phyloP scores from a whole-genome alignment of 768 basidiomycete genomes.

The Hypholoma sublateritium region DNA sequence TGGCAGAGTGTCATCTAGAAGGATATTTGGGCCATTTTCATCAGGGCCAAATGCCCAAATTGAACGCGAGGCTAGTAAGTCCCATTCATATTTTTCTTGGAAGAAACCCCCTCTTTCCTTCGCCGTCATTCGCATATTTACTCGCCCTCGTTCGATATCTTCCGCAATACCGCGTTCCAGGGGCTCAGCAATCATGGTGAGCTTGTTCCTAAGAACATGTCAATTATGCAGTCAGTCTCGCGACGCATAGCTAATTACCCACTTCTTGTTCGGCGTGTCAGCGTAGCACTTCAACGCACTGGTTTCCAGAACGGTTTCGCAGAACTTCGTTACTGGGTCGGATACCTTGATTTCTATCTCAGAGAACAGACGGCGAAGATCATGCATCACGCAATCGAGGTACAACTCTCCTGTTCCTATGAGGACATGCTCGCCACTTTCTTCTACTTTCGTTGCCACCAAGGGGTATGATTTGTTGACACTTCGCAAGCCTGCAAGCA shows the following conservation, averaged over 20 bases:
- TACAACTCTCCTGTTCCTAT: constrained; percentile 97
- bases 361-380: constrained; percentile 86
- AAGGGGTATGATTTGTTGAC: constrained; percentile 98
- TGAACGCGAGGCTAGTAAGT: constrained; percentile 92
- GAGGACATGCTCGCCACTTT: constrained; percentile 96
- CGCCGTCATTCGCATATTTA: constrained; percentile 92
- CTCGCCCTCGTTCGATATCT: constrained; percentile 91
- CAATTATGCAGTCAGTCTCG: constrained; percentile 3
- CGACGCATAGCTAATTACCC: constrained; percentile 25
- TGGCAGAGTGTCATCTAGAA: constrained; percentile 94
- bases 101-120: constrained; percentile 97
- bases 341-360: constrained; percentile 99
- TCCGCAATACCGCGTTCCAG: constrained; percentile 94
- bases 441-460: constrained; percentile 93
- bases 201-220: constrained; percentile 71
- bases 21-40: constrained; percentile 89
- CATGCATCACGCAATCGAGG: constrained; percentile 96
- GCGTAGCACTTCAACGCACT: constrained; percentile 98
- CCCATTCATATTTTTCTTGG: constrained; percentile 97
- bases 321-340: constrained; percentile 97
- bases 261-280: constrained; percentile 99
- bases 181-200: constrained; percentile 99
- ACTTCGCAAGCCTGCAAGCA: constrained; percentile 94
- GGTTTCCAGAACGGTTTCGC: constrained; percentile 97
- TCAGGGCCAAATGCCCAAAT: constrained; percentile 99